Evolutionary conservation across 768 basidiomycete genomes (phyloP), one percentile per base, ranked within the genome.

Genomic region (Macrolepiota dolichaula): DNA sequence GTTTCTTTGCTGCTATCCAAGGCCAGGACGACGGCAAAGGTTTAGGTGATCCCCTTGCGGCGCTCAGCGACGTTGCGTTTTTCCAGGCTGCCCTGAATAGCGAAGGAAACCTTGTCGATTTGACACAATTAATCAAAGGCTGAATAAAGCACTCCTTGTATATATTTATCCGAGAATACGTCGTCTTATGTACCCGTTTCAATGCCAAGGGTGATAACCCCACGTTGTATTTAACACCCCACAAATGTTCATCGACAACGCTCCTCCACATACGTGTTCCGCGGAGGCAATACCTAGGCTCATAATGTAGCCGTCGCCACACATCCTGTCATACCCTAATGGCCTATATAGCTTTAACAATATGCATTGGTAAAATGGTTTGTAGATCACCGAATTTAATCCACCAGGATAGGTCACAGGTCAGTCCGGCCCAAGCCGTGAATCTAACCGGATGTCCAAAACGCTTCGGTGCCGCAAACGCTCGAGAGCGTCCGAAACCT

Each of bases 1-100:
- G 80, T 69, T 90, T 92, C 76, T 81, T 87, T 61, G 74, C 74
- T 9, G 81, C 77, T n/a, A 70, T 83, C n/a, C 70, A 69, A 36
- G 83, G 84, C 6, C 77, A 77, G 55, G 77, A 81, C 32, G 83
- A 85, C 63, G 81, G 67, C 22, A 62, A 72, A 63, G 70, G 67
- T 4, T 52, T 86, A 19, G 91, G 89, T 13, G 80, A 83, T 63
- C 88, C 89, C 27, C 70, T 77, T 37, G 83, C 76, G 17, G 85
- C 91, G 32, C 72, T 96, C 63, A 75, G 75, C 63, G 93, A 95
- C 69, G 85, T 95, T 29, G 90, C 88, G 27, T 77, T 93, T 66
- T 88, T 96, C 62, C 80, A 96, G 74, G 92, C 89, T 27, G 84
- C 83, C 29, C 74, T 94, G 76, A 86, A 81, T 38, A 88, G 87